Conservation (phyloP, 805 yeast genomes). For the Saturnispora serradocipensis region DNA sequence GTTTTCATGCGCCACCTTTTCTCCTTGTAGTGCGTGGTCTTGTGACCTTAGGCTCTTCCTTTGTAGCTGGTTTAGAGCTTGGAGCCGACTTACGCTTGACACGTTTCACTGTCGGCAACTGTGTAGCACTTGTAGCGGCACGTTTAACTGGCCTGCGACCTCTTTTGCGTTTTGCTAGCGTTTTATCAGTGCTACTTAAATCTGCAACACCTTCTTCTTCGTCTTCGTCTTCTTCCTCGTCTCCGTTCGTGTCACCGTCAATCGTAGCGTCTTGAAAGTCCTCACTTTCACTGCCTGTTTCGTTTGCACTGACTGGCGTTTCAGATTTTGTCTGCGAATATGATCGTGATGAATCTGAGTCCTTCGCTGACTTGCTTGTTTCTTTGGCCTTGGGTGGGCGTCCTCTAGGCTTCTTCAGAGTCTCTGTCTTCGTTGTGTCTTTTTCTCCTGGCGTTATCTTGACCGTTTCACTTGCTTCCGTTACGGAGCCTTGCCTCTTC, state of each 20-base stretch:
- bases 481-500: neutral
- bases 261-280: neutral
- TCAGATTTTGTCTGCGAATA: neutral
- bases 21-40: neutral
- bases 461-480: neutral
- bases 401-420: slow-evolving; percentile 1
- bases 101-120: neutral
- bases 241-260: neutral
- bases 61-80: neutral
- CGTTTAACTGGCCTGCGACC: neutral
- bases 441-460: neutral
- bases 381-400: slow-evolving; percentile 1
- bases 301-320: neutral
- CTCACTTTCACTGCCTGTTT: slow-evolving; percentile 2
- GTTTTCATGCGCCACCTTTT: slow-evolving; percentile 1
- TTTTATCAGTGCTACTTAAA: neutral
- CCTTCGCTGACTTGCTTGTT: neutral
- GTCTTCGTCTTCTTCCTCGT: neutral
- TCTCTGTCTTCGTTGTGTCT: neutral
- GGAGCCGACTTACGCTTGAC: neutral
- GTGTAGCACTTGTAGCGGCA: neutral
- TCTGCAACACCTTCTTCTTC: neutral
- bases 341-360: neutral
- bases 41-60: neutral
- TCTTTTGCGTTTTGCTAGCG: neutral